Percentiles rank a stretch among this genome's conserved stretches.
Evolutionary conservation across 768 basidiomycete species (phyloP).

Genomic region (Hirschioporus abietinus): DNA sequence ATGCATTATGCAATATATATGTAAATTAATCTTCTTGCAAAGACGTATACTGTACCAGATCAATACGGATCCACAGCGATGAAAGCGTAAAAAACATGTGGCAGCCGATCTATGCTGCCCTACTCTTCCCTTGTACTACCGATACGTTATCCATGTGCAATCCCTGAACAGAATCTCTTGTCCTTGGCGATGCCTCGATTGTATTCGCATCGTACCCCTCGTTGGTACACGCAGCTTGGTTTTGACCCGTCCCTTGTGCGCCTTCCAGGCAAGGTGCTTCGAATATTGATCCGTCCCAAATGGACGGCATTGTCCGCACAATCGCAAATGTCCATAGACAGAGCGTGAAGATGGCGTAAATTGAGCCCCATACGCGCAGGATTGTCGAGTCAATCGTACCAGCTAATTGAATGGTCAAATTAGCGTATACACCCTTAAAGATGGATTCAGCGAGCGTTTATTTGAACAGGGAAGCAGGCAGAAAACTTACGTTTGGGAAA

Average conservation of each 20-base stretch:
- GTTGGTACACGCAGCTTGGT: background rate
- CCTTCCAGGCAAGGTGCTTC: constrained; percentile 37
- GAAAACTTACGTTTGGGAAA: constrained; percentile 56
- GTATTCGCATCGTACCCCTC: background rate
- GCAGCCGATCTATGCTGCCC: background rate
- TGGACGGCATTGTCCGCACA: constrained; percentile 31
- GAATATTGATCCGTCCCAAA: constrained; percentile 35
- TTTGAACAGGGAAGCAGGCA: background rate
- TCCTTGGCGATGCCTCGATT: background rate
- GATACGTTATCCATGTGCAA: background rate
- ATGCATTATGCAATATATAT: background rate
- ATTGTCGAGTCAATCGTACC: constrained; percentile 44
- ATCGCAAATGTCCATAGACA: constrained; percentile 49
- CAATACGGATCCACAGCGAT: too few species aligned
- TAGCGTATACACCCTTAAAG: constrained; percentile 58
- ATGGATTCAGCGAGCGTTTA: background rate
- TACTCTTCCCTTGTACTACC: background rate
- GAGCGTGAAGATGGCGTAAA: constrained; percentile 46
- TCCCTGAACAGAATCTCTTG: background rate
- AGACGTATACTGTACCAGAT: too few species aligned
- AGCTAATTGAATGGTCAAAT: constrained; percentile 51
- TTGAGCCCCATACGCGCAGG: constrained; percentile 53
- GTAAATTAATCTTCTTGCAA: too few species aligned
- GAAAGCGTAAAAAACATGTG: too few species aligned
- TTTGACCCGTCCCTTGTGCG: background rate